phyloP scores from a whole-genome alignment of 1,284 basidiomycete species.

The Boletellus deceptivus region DNA sequence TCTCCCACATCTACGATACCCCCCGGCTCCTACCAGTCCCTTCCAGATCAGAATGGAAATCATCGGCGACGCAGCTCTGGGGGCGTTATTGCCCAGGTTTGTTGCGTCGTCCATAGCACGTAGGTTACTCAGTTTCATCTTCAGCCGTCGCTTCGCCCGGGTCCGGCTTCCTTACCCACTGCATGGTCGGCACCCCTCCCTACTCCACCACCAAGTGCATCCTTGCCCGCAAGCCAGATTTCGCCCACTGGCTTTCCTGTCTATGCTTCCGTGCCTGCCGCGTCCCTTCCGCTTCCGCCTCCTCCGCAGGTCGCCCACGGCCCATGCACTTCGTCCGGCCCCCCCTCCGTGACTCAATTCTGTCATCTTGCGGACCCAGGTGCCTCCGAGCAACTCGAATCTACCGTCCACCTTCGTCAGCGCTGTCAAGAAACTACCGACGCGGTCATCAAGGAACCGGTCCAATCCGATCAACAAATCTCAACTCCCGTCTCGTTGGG shows the following conservation, averaged over 20 bases:
- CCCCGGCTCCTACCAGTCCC: slow-evolving; percentile 2
- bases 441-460: neutral
- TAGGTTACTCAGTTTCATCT: slow-evolving; percentile 1
- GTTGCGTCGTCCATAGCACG: slow-evolving; percentile 1
- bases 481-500: neutral
- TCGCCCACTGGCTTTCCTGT: slow-evolving; percentile 14
- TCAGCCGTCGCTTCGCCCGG: slow-evolving; percentile 15
- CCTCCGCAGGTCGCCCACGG: slow-evolving; percentile 6
- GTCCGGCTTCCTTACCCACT: slow-evolving; percentile 10
- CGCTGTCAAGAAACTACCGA: neutral
- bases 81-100: slow-evolving; percentile 16
- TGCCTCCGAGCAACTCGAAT: slow-evolving; percentile 2
- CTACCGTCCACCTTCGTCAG: neutral
- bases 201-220: slow-evolving; percentile 23
- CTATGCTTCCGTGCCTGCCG: slow-evolving; percentile 5
- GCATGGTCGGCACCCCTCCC: slow-evolving; percentile 21
- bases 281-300: slow-evolving; percentile 7
- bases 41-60: slow-evolving; percentile 4
- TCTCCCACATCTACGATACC: slow-evolving; percentile 8
- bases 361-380: neutral
- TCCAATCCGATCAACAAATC: neutral
- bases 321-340: slow-evolving; percentile 3
- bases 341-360: slow-evolving; percentile 2
- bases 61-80: slow-evolving; percentile 21
- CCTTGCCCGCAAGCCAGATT: slow-evolving; percentile 3